phyloP scores from a whole-genome alignment of 2,329 filamentous ascomycete species.

The Cercospora citrullina region DNA sequence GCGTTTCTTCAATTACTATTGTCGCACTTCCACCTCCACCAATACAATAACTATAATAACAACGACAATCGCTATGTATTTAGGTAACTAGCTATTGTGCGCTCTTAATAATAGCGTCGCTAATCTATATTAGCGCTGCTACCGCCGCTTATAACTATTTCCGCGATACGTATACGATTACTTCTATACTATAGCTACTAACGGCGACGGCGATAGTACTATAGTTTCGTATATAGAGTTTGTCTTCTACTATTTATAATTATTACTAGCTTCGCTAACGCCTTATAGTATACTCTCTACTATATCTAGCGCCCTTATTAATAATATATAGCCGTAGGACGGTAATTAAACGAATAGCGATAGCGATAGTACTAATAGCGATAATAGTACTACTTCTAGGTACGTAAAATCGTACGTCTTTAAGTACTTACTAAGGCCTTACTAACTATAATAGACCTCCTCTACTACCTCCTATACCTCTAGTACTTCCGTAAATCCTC shows the following conservation, averaged over 20 bases:
- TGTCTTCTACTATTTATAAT: not conserved
- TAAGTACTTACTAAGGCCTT: not conserved
- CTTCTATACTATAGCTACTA: not conserved
- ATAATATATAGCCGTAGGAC: no score
- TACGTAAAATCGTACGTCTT: not conserved
- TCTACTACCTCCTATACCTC: not conserved
- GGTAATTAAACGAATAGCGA: no score
- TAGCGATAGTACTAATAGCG: not conserved
- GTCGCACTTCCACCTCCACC: not conserved
- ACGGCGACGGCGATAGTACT: not conserved
- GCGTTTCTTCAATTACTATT: not conserved
- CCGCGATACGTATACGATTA: not conserved
- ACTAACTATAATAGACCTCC: not conserved
- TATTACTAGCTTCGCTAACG: not conserved
- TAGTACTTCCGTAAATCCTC: not conserved
- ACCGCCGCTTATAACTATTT: not conserved
- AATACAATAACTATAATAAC: not conserved
- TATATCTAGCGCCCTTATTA: not conserved
- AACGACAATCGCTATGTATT: not conserved
- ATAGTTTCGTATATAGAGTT: not conserved
- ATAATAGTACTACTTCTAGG: not conserved
- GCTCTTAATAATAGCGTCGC: not conserved
- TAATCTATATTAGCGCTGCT: not conserved
- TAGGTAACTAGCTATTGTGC: not conserved
- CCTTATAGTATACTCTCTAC: not conserved